Evolutionary conservation across 805 yeast genomes (phyloP).

Genomic region (Saccharomycopsis javanensis): DNA sequence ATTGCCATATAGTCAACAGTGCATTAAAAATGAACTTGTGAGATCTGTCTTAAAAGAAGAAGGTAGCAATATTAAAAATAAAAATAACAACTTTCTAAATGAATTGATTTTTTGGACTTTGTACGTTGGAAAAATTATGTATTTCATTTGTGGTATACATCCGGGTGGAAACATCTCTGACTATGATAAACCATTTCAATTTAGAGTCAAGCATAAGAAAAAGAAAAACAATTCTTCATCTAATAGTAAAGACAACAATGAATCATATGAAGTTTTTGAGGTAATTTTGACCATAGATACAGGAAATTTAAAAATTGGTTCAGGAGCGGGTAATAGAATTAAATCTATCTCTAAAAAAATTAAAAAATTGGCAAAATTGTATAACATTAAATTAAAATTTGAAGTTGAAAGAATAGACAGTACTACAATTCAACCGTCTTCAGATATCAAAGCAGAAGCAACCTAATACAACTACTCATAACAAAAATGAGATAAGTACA

Average conservation of each 20-base stretch:
- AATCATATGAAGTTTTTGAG: slow-evolving; percentile 9
- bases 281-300: slow-evolving; percentile 11
- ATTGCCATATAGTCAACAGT: slow-evolving; percentile 46
- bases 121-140: slow-evolving; percentile 64
- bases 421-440: background rate
- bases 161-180: slow-evolving; percentile 73
- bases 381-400: slow-evolving; percentile 18
- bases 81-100: slow-evolving; percentile 35
- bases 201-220: slow-evolving; percentile 15
- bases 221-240: background rate
- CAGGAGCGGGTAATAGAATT: slow-evolving; percentile 19
- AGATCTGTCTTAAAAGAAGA: slow-evolving; percentile 38
- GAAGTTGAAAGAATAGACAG: slow-evolving; percentile 5
- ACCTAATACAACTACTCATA: background rate
- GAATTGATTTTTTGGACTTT: slow-evolving; percentile 62
- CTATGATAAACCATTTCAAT: slow-evolving; percentile 26
- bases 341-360: slow-evolving; percentile 17
- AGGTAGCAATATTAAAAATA: slow-evolving; percentile 7
- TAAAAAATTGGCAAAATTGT: slow-evolving; percentile 14
- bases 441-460: background rate
- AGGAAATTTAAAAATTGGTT: slow-evolving; percentile 16
- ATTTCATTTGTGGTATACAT: slow-evolving; percentile 68
- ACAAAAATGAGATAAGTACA: background rate
- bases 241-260: background rate
- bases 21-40: slow-evolving; percentile 37